Conservation (phyloP, 108 stramenopile species). For the Cyclotella distinguenda region DNA sequence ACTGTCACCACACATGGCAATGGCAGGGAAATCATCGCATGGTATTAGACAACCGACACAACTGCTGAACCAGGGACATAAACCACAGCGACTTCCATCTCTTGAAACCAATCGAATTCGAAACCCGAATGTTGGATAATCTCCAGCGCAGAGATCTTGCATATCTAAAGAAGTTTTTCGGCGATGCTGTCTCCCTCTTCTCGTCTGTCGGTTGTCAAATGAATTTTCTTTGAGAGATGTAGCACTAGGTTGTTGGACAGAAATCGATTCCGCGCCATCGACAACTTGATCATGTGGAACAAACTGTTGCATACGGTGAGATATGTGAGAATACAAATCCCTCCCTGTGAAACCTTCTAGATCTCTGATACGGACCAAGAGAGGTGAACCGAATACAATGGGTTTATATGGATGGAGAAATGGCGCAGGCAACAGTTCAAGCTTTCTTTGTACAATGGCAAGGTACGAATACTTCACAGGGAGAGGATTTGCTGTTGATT, state of each 20-base stretch:
- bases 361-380: conserved; percentile 70
- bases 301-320: conserved; percentile 56
- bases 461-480: conserved; percentile 65
- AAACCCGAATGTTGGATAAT: conserved; percentile 80
- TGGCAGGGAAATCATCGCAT: conserved; percentile 72
- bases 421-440: conserved; percentile 60
- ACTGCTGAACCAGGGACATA: conserved; percentile 85
- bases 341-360: conserved; percentile 70
- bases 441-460: conserved; percentile 72
- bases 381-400: conserved; percentile 76
- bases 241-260: conserved; percentile 2
- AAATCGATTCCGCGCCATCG: conserved; percentile 26
- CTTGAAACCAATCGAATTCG: conserved; percentile 73
- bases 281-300: conserved; percentile 53
- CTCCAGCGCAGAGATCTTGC: conserved; percentile 75
- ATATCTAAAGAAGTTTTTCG: conserved; percentile 62
- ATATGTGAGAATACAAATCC: conserved; percentile 77
- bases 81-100: conserved; percentile 75
- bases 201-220: conserved; percentile 13
- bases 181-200: conserved; percentile 49
- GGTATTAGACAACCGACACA: conserved; percentile 87
- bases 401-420: conserved; percentile 78
- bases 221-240: background rate
- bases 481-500: background rate
- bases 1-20: conserved; percentile 83